Conservation (phyloP, 192 early-diverging fungal species). For the Obelidium mucronatum region DNA sequence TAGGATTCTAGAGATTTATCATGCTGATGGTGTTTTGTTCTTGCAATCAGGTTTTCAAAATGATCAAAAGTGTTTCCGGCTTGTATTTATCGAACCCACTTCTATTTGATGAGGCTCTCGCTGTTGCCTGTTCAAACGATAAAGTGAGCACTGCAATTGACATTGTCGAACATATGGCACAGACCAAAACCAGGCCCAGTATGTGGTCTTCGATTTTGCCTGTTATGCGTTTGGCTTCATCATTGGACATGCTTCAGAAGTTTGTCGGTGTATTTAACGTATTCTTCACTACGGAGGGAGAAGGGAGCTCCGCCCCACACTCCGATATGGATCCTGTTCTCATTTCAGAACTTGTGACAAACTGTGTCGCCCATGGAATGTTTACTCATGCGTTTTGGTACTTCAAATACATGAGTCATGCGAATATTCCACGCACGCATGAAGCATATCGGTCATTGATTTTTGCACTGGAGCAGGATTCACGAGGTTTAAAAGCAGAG, state of each 20-base stretch:
- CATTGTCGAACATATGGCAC: constrained; percentile 41
- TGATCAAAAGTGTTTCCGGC: constrained; percentile 17
- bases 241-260: constrained; percentile 26
- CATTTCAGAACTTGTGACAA: constrained; percentile 32
- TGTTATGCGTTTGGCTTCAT: constrained; percentile 29
- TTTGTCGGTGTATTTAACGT: constrained; percentile 36
- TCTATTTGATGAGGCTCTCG: constrained; percentile 22
- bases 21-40: no score
- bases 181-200: constrained; percentile 14
- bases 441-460: constrained; percentile 21
- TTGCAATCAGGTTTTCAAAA: constrained; percentile 32
- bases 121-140: background rate
- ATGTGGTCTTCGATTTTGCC: constrained; percentile 28
- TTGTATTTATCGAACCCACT: constrained; percentile 1
- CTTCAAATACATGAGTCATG: constrained; percentile 38
- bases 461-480: constrained; percentile 21
- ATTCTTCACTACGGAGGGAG: constrained; percentile 23
- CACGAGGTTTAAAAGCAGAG: constrained; percentile 9
- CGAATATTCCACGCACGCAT: constrained; percentile 7
- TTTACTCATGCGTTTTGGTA: constrained; percentile 40
- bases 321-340: constrained; percentile 28
- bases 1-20: no score
- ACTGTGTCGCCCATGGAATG: constrained; percentile 38
- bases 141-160: constrained; percentile 12
- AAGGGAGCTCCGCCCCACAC: constrained; percentile 8